A percentile compares a stretch with the other conserved stretches of the same genome.
phyloP scores from a whole-genome alignment of 208 protist genomes.

The Herpetomonas samuelpessoai region DNA sequence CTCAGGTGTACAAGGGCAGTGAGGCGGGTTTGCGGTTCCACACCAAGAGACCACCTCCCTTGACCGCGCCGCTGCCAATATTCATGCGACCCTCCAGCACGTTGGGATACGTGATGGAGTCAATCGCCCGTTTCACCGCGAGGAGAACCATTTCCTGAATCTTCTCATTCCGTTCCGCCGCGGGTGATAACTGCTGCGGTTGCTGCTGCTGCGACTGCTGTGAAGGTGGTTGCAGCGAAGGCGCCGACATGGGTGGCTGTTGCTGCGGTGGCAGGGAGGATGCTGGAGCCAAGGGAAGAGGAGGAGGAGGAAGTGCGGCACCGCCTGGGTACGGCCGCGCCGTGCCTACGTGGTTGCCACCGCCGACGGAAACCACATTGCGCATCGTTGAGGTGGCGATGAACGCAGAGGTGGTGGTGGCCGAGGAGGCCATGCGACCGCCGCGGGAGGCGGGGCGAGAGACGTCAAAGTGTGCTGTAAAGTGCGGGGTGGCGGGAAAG shows the following conservation, averaged over 20 bases:
- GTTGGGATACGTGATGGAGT: constrained; percentile 66
- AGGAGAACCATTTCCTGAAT: constrained; percentile 69
- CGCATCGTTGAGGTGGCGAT: constrained; percentile 19
- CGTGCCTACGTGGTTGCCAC: background rate
- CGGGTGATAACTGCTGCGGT: background rate
- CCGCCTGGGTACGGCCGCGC: background rate
- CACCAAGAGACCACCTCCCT: constrained; percentile 17
- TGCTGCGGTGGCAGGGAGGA: background rate
- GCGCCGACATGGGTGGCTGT: background rate
- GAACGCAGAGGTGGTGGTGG: constrained; percentile 8
- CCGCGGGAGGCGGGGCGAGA: background rate
- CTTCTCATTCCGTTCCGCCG: constrained; percentile 49
- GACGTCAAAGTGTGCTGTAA: constrained; percentile 57
- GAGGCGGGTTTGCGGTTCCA: constrained; percentile 50
- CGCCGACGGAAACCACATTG: constrained; percentile 12
- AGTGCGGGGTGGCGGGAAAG: constrained; percentile 61
- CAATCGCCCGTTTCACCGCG: constrained; percentile 43
- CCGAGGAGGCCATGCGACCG: constrained; percentile 1
- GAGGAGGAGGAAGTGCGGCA: too few relatives aligned
- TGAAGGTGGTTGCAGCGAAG: too few relatives aligned
- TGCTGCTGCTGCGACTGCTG: background rate
- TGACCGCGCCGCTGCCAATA: constrained; percentile 5
- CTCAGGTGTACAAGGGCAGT: constrained; percentile 46
- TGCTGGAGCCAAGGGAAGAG: background rate
- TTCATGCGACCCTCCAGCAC: constrained; percentile 38